Percentiles rank a stretch among this genome's conserved stretches.
Evolutionary conservation across 768 basidiomycete genomes (phyloP).

Genomic region (Tulasnella sp.): DNA sequence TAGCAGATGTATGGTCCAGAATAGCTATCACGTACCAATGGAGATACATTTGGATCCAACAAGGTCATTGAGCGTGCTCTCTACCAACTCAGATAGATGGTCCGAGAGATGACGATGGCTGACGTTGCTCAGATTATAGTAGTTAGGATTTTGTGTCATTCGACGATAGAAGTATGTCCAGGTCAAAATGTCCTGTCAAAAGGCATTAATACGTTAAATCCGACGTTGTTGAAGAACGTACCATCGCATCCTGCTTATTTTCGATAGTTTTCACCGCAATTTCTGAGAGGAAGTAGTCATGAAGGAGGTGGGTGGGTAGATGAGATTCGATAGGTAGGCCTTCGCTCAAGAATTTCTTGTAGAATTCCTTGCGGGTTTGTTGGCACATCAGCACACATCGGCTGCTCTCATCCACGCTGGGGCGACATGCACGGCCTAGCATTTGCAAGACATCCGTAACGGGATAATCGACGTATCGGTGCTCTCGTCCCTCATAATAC

Average conservation of each 20-base stretch:
- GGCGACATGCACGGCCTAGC: slow-evolving; percentile 97
- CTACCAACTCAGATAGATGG: slow-evolving; percentile 90
- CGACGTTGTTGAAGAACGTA: slow-evolving; percentile 24
- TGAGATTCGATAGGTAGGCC: slow-evolving; percentile 97
- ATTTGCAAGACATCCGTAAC: slow-evolving; percentile 98
- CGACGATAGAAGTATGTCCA: slow-evolving; percentile 98
- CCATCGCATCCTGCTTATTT: slow-evolving; percentile 97
- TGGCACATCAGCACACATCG: slow-evolving; percentile 97
- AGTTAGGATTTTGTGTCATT: slow-evolving; percentile 95
- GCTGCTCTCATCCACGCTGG: slow-evolving; percentile 72
- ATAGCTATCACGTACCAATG: slow-evolving; percentile 41
- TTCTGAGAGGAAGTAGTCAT: slow-evolving; percentile 96
- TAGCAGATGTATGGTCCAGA: background rate
- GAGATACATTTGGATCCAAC: slow-evolving; percentile 91
- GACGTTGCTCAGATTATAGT: slow-evolving; percentile 88
- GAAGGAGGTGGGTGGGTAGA: slow-evolving; percentile 74
- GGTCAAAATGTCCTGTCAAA: slow-evolving; percentile 73
- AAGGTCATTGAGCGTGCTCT: slow-evolving; percentile 80
- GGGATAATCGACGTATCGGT: slow-evolving; percentile 94
- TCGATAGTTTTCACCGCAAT: slow-evolving; percentile 98
- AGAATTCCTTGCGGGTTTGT: slow-evolving; percentile 95
- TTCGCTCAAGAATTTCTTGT: slow-evolving; percentile 94
- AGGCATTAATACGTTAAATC: background rate
- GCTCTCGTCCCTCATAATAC: slow-evolving; percentile 90
- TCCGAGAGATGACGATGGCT: slow-evolving; percentile 92